Base-by-base conservation (phyloP, 108 stramenopile species). In the Cyclostephanos tholiformis region DNA sequence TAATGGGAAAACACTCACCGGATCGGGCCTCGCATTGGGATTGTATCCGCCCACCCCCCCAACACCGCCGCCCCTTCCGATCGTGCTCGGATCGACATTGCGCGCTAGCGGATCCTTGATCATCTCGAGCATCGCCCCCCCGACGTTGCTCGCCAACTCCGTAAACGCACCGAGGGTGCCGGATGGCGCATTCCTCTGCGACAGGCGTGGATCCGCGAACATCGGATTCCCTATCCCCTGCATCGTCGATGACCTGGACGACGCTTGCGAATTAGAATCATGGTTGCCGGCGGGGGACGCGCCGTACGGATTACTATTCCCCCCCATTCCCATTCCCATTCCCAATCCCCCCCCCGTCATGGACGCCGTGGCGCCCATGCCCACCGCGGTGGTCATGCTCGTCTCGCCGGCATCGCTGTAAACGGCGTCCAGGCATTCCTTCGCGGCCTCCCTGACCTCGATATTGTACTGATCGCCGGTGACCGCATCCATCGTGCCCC, bases 361-460 rank as follows among this genome's bases (percentile, higher is more conserved):
- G 14, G 44, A 8, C 23, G 0, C 11, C 46, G 19, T 72, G 43
- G 16, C 63, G 3, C 25, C 41, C 63, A 48, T 65, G 1, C 63
- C 56, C 0, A 56, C n/a, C 2, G 44, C 44, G 44, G 44, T 14
- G 41, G 62, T 30, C 29, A 55, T 27, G 12, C 71, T 49, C n/a
- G 30, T 62, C 27, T 49, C 70, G 4, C 71, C 79, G 9, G 91
- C 84, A 70, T 96, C 94, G 43, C 84, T 85, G 64, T 93, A 98
- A 16, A 99, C 76, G 23, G 91, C 96, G 65, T 99, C 98, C 65
- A 99, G 64, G 22, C 95, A 94, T 38, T 98, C 98, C 80, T 97
- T 97, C 10, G 98, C 98, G 17, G 96, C 95, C 65, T 85, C 86
- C 25, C 97, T 71, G 19, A 99, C 97, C 53, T 86, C 81, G 41